Base-by-base conservation (phyloP, 2,329 filamentous ascomycete genomes). In the Dothistroma septosporum region DNA sequence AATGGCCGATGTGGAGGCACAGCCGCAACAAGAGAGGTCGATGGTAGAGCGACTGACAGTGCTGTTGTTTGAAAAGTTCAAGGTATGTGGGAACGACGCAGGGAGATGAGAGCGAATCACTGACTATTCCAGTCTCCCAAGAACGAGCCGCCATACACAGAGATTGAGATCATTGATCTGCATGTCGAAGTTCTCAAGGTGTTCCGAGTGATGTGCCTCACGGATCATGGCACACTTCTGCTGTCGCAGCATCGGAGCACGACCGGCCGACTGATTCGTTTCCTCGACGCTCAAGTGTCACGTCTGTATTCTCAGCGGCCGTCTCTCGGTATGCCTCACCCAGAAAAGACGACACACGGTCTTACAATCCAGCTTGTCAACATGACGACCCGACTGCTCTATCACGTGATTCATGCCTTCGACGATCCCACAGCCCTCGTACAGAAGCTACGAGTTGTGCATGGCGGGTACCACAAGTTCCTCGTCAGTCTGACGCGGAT, bases 401-500 rank as follows among this genome's bases (percentile, higher is more conserved):
- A 86, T 69, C 80, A 84, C 61, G 75, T 90, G 16, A 76, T 85
- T 14, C 82, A 77, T 1, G 69, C 68, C 3, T 65, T 92, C 70
- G 83, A 88, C 5, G 77, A 83, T 21, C 76, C 80, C 24, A 80
- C 87, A 67, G 75, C 93, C 66, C 84, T 95, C 64, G 83, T 86
- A 53, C 82, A 84, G 53, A 95, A 93, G 73, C 79, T 96, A 5
- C 81, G 83, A 0, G 83, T 83, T 9, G 84, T 90, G 0, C 82
- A 85, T 5, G 90, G 91, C 2, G 90, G 87, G 0, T 84, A 85
- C 55, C 91, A 96, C 70, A 91, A 92, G 56, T 93, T 95, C 69
- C 79, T 95, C 0, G 84, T 97, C 10, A 86, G 86, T 1, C 78
- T 99, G 49, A 92, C 91, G 0, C 79, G 93, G 47, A 77, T 97